A percentile compares a stretch with the other conserved stretches of the same genome.
Conservation (phyloP, 768 basidiomycete species). For the Steccherinum ochraceum region DNA sequence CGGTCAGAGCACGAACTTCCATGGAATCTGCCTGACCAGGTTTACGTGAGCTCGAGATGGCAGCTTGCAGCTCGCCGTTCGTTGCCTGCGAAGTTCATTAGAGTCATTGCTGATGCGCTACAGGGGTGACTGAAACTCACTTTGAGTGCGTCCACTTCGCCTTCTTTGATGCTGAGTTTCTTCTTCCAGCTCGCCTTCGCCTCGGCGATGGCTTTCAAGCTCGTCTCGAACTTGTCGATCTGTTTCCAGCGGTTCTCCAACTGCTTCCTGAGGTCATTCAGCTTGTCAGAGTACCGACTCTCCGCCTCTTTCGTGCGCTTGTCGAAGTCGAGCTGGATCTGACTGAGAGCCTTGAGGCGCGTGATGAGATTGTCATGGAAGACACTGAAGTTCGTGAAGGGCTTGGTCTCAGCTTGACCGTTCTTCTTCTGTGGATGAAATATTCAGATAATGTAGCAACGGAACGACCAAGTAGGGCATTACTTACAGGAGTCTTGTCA, state of each 20-base stretch:
- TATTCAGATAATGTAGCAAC: background rate
- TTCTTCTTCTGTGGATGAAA: conserved; percentile 56
- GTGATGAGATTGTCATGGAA: conserved; percentile 94
- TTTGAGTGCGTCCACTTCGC: conserved; percentile 82
- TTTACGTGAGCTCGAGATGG: conserved; percentile 37
- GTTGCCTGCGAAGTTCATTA: conserved; percentile 41
- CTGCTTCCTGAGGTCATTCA: conserved; percentile 77
- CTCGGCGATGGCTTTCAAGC: conserved; percentile 74
- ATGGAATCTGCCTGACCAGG: conserved; percentile 52
- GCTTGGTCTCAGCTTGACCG: conserved; percentile 77
- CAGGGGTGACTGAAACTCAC: conserved; percentile 32
- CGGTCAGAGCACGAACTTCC: conserved; percentile 61
- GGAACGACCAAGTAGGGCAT: background rate
- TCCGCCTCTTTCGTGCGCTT: conserved; percentile 79
- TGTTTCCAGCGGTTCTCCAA: conserved; percentile 87
- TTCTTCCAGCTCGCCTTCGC: conserved; percentile 78
- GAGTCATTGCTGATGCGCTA: background rate
- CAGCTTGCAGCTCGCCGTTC: conserved; percentile 62
- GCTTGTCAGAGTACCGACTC: conserved; percentile 59
- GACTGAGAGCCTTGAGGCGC: conserved; percentile 76
- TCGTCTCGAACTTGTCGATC: conserved; percentile 86
- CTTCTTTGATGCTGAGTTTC: conserved; percentile 72
- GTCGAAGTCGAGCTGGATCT: conserved; percentile 85
- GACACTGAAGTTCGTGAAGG: conserved; percentile 87
- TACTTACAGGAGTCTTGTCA: conserved; percentile 74